A percentile compares a stretch with the other conserved stretches of the same genome.
Conservation (phyloP, 129 eudicot genomes). For the Pulicaria dysenterica region DNA sequence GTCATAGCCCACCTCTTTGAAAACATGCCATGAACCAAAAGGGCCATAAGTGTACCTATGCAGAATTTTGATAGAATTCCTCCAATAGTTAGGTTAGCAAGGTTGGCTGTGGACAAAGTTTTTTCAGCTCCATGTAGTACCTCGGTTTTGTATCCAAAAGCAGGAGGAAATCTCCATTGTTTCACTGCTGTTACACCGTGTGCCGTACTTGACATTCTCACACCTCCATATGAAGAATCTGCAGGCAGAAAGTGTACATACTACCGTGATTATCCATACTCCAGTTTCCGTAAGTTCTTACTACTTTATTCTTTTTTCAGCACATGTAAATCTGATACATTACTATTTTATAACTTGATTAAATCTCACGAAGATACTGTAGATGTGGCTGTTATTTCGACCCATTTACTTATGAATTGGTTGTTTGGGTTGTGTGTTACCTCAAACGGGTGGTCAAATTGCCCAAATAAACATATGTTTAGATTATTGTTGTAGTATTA, state of each 20-base stretch:
- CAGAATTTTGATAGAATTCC: conserved; percentile 25
- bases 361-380: not conserved
- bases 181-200: conserved; percentile 91
- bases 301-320: not conserved
- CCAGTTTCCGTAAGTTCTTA: conserved; percentile 61
- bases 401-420: not conserved
- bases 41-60: not conserved
- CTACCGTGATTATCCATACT: conserved; percentile 84
- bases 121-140: conserved; percentile 81
- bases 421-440: not conserved
- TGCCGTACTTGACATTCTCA: conserved; percentile 91
- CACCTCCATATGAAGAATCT: conserved; percentile 82
- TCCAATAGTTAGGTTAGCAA: conserved; percentile 81
- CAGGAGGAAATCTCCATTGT: conserved; percentile 92
- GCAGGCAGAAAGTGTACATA: conserved; percentile 91
- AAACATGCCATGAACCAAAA: no score
- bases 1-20: no score
- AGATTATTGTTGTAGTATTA: not conserved
- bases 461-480: not conserved
- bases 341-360: not conserved
- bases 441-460: not conserved
- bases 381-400: not conserved
- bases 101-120: conserved; percentile 77
- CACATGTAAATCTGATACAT: conserved; percentile 6
- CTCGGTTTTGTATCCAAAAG: conserved; percentile 67